Evolutionary conservation across 305 asterid genomes (phyloP).

Genomic region (Withania somnifera): DNA sequence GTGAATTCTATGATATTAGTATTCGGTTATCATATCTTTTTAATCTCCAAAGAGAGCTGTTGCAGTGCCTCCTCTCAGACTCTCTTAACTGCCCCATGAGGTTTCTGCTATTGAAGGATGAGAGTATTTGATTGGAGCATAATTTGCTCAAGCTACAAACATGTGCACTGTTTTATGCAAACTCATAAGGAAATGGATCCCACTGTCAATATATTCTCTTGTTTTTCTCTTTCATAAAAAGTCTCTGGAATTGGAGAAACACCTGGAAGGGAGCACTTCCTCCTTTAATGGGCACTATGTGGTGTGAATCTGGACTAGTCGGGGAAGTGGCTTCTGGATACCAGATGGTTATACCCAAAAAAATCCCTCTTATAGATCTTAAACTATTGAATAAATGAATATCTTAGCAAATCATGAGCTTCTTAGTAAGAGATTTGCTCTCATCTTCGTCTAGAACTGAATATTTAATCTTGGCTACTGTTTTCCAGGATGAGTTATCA

Average conservation of each 20-base stretch:
- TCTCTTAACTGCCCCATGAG: background rate
- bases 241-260: background rate
- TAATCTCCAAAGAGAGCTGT: background rate
- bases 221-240: background rate
- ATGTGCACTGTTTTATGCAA: background rate
- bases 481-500: conserved; percentile 29
- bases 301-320: background rate
- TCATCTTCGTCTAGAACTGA: background rate
- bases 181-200: background rate
- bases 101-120: conserved; percentile 2
- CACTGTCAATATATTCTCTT: background rate
- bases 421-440: background rate
- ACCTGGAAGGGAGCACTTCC: background rate
- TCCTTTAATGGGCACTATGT: background rate
- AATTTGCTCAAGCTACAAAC: background rate
- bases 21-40: background rate
- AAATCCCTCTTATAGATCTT: background rate
- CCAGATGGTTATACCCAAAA: background rate
- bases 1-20: background rate
- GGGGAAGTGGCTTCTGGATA: background rate
- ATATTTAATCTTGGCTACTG: background rate
- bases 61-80: background rate
- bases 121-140: background rate
- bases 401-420: background rate
- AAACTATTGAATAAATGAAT: background rate